These are phyloP conservation scores for Dimargaris cristalligena DNA, from an alignment of 192 early-diverging fungal species.

Conservation along the genomic window DNA sequence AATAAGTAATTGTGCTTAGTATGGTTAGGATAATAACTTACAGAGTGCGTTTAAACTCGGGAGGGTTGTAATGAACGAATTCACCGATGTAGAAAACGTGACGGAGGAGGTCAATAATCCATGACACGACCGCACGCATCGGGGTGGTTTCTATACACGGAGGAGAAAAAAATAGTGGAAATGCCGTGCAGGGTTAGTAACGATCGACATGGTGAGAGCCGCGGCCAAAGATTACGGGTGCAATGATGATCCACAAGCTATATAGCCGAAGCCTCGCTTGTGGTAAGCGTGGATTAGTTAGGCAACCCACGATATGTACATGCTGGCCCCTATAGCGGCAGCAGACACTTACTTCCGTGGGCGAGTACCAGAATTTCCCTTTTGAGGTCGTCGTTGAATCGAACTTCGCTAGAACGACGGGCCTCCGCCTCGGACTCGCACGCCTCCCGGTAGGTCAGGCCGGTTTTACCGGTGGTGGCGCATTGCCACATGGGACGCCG, in stretches of 20 bases:
- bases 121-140: background rate
- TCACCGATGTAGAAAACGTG: background rate
- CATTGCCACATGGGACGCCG: constrained; percentile 53
- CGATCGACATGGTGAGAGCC: too few relatives aligned
- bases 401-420: constrained; percentile 32
- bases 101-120: background rate
- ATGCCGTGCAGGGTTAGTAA: too few relatives aligned
- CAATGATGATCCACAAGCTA: too few relatives aligned
- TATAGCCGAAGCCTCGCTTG: too few relatives aligned
- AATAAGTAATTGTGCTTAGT: too few relatives aligned
- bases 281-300: too few relatives aligned
- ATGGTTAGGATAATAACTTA: too few relatives aligned
- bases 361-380: background rate
- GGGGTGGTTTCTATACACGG: background rate
- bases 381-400: constrained; percentile 19
- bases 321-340: too few relatives aligned
- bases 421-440: constrained; percentile 44
- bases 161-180: too few relatives aligned
- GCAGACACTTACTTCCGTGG: constrained; percentile 2
- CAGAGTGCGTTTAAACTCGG: background rate
- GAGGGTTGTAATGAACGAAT: background rate
- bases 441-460: constrained; percentile 57
- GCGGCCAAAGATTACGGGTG: too few relatives aligned
- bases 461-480: constrained; percentile 47
- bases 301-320: too few relatives aligned